A percentile compares a stretch with the other conserved stretches of the same genome.
These are phyloP conservation scores for Coelastrella sp. DNA, from an alignment of 139 green algal genomes.

Conservation along the genomic window DNA sequence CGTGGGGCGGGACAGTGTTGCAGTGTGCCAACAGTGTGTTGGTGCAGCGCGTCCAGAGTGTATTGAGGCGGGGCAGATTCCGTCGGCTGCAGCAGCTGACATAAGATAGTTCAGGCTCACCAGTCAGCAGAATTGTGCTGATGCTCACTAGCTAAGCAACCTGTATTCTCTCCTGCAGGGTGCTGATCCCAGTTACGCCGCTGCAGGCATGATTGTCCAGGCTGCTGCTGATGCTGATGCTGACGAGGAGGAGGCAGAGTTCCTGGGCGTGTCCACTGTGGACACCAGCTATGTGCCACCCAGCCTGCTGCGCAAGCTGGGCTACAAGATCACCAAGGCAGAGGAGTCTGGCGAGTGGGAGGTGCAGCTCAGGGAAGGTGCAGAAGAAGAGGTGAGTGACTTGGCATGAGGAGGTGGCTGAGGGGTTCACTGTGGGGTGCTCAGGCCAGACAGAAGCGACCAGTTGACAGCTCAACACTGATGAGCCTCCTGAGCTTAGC, in stretches of 20 bases:
- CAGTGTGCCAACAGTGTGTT: too few species aligned
- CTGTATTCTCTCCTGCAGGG: neutral
- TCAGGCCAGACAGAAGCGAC: neutral
- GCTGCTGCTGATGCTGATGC: neutral
- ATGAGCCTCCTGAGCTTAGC: too few species aligned
- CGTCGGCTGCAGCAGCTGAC: too few species aligned
- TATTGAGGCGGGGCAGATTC: too few species aligned
- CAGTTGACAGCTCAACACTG: neutral
- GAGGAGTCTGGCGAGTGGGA: constrained; percentile 45
- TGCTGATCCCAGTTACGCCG: constrained; percentile 14
- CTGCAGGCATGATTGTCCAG: constrained; percentile 4
- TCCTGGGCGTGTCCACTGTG: constrained; percentile 56
- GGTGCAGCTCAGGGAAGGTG: constrained; percentile 19
- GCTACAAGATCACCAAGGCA: constrained; percentile 39
- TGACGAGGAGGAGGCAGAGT: constrained; percentile 45
- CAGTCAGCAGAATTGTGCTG: too few species aligned
- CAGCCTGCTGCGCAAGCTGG: constrained; percentile 25
- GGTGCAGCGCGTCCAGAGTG: too few species aligned
- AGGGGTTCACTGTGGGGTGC: neutral
- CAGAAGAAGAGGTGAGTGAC: constrained; percentile 10
- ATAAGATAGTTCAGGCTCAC: too few species aligned
- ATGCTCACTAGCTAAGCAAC: too few species aligned
- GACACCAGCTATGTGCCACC: constrained; percentile 41
- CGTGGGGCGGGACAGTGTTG: too few species aligned
- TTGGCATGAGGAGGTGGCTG: neutral